phyloP scores from a whole-genome alignment of 1,139 yeast genomes.

The Magnusiomyces sp. region DNA sequence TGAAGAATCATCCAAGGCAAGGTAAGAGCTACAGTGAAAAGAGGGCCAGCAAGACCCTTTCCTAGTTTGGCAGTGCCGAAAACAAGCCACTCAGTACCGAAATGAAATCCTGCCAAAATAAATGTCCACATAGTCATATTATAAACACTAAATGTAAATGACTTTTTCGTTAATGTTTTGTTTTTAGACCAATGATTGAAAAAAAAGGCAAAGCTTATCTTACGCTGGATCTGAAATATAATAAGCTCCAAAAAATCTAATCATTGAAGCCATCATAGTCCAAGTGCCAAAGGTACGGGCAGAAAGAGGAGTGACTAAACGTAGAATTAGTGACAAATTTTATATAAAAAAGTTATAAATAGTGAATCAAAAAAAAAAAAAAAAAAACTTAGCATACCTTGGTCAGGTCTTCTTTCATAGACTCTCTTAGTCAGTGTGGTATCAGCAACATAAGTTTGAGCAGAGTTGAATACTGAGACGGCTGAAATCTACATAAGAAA shows the following conservation, averaged over 20 bases:
- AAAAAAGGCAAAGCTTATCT: slow-evolving; percentile 8
- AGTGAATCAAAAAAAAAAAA: background rate
- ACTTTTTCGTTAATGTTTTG: background rate
- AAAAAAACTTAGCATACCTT: slow-evolving; percentile 26
- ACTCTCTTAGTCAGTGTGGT: slow-evolving; percentile 68
- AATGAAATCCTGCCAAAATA: slow-evolving; percentile 75
- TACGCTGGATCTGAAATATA: slow-evolving; percentile 52
- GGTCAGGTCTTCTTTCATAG: slow-evolving; percentile 56
- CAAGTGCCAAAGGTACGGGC: slow-evolving; percentile 98
- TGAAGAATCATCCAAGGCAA: slow-evolving; percentile 43
- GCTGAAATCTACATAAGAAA: slow-evolving; percentile 49
- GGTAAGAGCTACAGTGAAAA: slow-evolving; percentile 46
- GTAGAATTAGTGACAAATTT: too few relatives aligned
- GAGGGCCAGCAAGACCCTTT: slow-evolving; percentile 83
- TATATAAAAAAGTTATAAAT: background rate
- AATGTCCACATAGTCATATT: slow-evolving; percentile 79
- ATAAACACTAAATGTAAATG: slow-evolving; percentile 37
- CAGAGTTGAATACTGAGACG: slow-evolving; percentile 83
- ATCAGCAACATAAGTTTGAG: slow-evolving; percentile 77
- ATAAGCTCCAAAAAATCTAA: slow-evolving; percentile 83
- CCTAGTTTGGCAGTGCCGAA: slow-evolving; percentile 77
- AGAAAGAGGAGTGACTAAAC: slow-evolving; percentile 55
- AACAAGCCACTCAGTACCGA: slow-evolving; percentile 71
- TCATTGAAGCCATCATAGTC: slow-evolving; percentile 81
- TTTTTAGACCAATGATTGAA: background rate